phyloP scores from a whole-genome alignment of 768 basidiomycete genomes.

The Tulasnella sp. region DNA sequence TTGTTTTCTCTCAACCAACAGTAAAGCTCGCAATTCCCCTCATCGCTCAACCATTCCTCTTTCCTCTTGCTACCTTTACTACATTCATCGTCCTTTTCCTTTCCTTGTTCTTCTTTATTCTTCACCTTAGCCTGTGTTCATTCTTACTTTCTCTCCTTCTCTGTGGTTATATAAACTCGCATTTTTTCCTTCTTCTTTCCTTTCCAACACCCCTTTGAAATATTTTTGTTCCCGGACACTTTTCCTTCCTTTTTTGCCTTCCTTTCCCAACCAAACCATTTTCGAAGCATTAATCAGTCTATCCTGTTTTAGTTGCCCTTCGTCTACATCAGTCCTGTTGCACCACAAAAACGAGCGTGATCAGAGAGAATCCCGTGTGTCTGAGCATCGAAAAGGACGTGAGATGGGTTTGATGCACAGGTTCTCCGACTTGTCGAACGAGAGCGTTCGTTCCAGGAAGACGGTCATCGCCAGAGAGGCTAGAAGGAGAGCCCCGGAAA shows the following conservation, averaged over 20 bases:
- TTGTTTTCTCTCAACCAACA: conserved; percentile 45
- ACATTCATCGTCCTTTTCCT: conserved; percentile 36
- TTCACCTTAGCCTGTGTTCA: conserved; percentile 62
- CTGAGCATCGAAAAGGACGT: not conserved
- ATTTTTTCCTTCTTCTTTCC: not conserved
- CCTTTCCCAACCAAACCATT: not conserved
- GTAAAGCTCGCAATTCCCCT: conserved; percentile 38
- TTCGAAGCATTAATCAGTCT: not conserved
- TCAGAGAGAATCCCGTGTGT: not conserved
- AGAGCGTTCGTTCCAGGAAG: not conserved
- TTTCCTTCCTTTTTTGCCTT: not conserved
- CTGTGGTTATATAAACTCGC: not conserved
- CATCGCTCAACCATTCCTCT: conserved; percentile 31
- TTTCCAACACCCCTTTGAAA: not conserved
- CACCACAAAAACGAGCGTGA: not conserved
- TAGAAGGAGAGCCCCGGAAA: not conserved
- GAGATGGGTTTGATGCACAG: not conserved
- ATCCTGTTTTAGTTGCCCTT: not conserved
- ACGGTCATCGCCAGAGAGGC: not conserved
- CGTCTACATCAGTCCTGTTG: not conserved
- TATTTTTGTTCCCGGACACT: not conserved
- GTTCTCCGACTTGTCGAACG: not conserved
- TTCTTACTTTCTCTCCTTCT: conserved; percentile 22
- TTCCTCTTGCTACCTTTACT: conserved; percentile 40
- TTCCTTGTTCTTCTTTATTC: conserved; percentile 69